Evolutionary conservation across 1,284 basidiomycete genomes (phyloP), one percentile per base, ranked within the genome.

Genomic region (Tilletia walkeri): DNA sequence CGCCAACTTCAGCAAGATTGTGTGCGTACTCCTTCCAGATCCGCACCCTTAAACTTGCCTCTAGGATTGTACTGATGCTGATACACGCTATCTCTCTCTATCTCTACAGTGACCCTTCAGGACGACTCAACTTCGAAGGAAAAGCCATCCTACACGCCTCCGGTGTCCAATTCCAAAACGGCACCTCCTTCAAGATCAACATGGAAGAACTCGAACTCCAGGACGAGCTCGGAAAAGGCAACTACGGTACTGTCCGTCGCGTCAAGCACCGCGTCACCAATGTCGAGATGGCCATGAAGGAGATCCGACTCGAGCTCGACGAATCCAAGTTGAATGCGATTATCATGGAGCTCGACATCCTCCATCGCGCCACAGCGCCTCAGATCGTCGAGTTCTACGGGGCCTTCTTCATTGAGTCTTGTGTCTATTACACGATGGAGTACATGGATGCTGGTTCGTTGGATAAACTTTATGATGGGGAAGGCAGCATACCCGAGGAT

Each of bases 351-450:
- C 90, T 99, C 68, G 95, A 99, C 83, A 92, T 99, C 76, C 88
- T 99, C 36, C 95, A 99, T 85, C 91, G 94, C 41, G 95, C 95
- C 3, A 88, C 91, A 36, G 90, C 92, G 14, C 91, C 91, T 5
- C 90, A 93, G 83, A 98, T 99, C 76, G 93, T 99, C 82, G 95
- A 98, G 78, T 99, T 99, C 80, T 98, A 96, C 84, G 95, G 95
- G 59, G 95, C 95, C 2, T 99, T 99, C 86, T 98, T 97, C 84
- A 94, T 97, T 84, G 95, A 99, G 84, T 93, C 91, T 34, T 99
- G 92, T 84, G 95, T 99, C 48, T 98, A 98, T 85, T 98, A 97
- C 85, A 98, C 95, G 86, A 98, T 99, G 94, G 95, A 99, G 86
- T 94, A 91, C 85, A 98, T 99, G 95, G 94, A 99, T 81, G 94